Evolutionary conservation across 75 land plant species (phyloP), one percentile per base, ranked within the genome.

Genomic region (Selaginella tamariscina): DNA sequence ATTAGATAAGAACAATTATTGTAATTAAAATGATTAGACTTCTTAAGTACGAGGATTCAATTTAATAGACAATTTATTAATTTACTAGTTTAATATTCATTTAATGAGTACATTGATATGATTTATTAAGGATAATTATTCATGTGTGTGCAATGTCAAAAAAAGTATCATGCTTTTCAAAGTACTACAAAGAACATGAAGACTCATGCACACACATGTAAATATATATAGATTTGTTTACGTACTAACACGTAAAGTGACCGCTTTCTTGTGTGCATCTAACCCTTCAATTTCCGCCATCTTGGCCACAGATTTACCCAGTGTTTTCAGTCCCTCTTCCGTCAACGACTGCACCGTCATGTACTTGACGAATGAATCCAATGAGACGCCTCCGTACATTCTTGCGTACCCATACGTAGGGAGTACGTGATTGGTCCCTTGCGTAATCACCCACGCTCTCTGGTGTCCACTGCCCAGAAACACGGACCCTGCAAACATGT

Each of bases 371-470:
- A 95, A 95, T 0, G 99, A 95, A 65, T 85, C 90, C 39, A 95
- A 72, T 0, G 91, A 95, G 11, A 95, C 89, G 0, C 99, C 99
- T 9, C 99, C 82, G 54, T 90, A 95, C 99, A 95, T 95, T 30
- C 85, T 72, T 8, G 49, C 49, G 78, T 95, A 95, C 0, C 99
- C 99, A 49, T 95, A 95, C 22, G 96, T 95, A 30, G 99, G 99
- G 66, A 95, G 85, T n/a, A 95, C 99, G 60, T 95, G 99, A 72
- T 95, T 95, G 2, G 99, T 95, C 1, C 99, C 99, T 94, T 30
- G 96, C 98, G 66, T 89, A 94, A n/a, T n/a, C n/a, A n/a, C n/a
- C 99, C 11, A 95, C 88, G 56, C 99, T 95, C 71, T 95, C 99
- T 5, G 99, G 99, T 2, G 87, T 95, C 99, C 99, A 95, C 70